These are phyloP conservation scores for Pichia sp. DNA, from an alignment of 1,139 yeast species.

Conservation along the genomic window DNA sequence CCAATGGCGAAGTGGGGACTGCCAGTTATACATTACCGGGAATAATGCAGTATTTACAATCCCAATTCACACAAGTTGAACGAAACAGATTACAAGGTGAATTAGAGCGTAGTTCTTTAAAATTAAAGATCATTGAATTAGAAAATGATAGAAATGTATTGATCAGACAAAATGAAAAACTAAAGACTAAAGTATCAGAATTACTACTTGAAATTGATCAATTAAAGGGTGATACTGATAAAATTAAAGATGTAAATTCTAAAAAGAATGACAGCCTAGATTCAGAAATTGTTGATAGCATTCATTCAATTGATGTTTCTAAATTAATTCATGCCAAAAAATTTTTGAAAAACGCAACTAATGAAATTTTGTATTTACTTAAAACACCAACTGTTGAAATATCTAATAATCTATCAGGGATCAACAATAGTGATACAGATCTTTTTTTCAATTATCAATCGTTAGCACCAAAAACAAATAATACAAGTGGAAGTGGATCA, in stretches of 20 bases:
- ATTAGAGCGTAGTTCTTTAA: constrained; percentile 52
- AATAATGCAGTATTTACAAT: constrained; percentile 54
- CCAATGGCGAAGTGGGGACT: constrained; percentile 5
- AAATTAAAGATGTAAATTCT: neutral
- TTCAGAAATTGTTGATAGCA: constrained; percentile 11
- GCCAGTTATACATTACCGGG: constrained; percentile 52
- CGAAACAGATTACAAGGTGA: constrained; percentile 50
- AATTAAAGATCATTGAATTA: constrained; percentile 45
- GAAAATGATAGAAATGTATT: constrained; percentile 50
- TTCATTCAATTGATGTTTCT: constrained; percentile 23
- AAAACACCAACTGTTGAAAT: constrained; percentile 29
- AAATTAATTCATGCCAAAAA: constrained; percentile 28
- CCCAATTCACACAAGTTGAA: constrained; percentile 55
- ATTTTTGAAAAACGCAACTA: constrained; percentile 29
- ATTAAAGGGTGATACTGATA: neutral
- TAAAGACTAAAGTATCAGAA: constrained; percentile 19
- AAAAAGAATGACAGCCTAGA: neutral
- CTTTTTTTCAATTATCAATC: constrained; percentile 4
- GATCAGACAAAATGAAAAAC: constrained; percentile 24
- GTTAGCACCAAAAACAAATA: neutral
- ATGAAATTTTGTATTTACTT: constrained; percentile 28
- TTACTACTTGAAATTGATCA: constrained; percentile 14
- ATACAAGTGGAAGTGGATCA: neutral
- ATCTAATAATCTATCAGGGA: constrained; percentile 18
- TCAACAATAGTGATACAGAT: constrained; percentile 2